phyloP scores from a whole-genome alignment of 2,329 filamentous ascomycete species.

The Dactylellina parvicollis region DNA sequence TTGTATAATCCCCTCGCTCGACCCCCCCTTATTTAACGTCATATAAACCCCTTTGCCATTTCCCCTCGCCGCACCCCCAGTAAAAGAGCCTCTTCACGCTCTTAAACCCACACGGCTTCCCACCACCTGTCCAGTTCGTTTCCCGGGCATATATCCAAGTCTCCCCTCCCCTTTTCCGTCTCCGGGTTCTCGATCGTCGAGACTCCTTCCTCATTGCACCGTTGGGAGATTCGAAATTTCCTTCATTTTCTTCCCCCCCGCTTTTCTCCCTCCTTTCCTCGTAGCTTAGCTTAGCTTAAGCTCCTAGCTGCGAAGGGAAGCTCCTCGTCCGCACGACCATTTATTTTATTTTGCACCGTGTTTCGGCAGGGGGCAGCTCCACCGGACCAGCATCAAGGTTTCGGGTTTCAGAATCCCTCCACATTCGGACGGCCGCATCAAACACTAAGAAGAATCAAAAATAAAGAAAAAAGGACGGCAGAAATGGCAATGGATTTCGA shows the following conservation, averaged over 20 bases:
- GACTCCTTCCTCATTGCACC: slow-evolving; percentile 35
- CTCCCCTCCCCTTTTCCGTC: too few relatives aligned
- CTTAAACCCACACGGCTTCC: slow-evolving; percentile 23
- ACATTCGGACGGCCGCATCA: neutral
- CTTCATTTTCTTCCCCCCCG: slow-evolving; percentile 1
- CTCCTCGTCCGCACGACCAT: slow-evolving; percentile 17
- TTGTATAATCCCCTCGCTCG: slow-evolving; percentile 22
- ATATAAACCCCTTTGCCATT: slow-evolving; percentile 18
- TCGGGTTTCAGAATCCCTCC: slow-evolving; percentile 43
- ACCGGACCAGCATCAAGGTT: neutral
- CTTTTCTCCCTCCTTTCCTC: neutral
- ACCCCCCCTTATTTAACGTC: slow-evolving; percentile 17
- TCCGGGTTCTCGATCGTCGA: slow-evolving; percentile 45
- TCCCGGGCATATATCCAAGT: slow-evolving; percentile 13
- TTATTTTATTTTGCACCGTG: slow-evolving; percentile 15
- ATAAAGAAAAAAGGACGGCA: neutral
- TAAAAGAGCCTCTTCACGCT: slow-evolving; percentile 41
- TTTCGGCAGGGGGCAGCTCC: slow-evolving; percentile 17
- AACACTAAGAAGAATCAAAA: neutral
- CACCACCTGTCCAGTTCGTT: slow-evolving; percentile 39
- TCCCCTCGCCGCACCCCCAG: slow-evolving; percentile 1
- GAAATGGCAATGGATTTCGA: slow-evolving; percentile 38
- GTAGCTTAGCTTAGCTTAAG: neutral
- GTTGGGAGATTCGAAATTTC: slow-evolving; percentile 14
- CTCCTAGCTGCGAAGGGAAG: slow-evolving; percentile 36